Evolutionary conservation across 2,329 filamentous ascomycete genomes (phyloP).

Genomic region (Epichloe brachyelytri): DNA sequence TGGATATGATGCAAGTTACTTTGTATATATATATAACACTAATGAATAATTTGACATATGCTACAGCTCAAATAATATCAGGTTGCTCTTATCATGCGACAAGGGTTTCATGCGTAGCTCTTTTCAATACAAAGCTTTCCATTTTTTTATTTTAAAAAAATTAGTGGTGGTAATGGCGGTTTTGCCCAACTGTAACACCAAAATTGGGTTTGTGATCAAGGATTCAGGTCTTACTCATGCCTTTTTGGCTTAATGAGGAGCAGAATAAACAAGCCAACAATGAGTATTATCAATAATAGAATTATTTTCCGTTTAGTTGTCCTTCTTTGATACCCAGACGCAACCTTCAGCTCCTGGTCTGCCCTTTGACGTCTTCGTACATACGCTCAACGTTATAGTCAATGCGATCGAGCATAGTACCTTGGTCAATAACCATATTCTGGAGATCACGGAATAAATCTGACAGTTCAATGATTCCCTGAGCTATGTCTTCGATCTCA

Average conservation of each 20-base stretch:
- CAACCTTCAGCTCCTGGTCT: slow-evolving; percentile 80
- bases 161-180: background rate
- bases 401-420: slow-evolving; percentile 82
- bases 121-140: too few relatives aligned
- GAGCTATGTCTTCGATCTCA: slow-evolving; percentile 95
- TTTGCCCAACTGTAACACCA: background rate
- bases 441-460: slow-evolving; percentile 96
- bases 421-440: slow-evolving; percentile 87
- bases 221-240: slow-evolving; percentile 11
- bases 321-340: slow-evolving; percentile 78
- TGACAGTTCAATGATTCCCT: slow-evolving; percentile 92
- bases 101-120: too few relatives aligned
- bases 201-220: background rate
- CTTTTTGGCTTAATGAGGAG: slow-evolving; percentile 67
- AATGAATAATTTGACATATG: too few relatives aligned
- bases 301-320: slow-evolving; percentile 89
- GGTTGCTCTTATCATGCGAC: too few relatives aligned
- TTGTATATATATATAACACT: too few relatives aligned
- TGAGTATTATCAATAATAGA: slow-evolving; percentile 69
- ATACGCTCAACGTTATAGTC: slow-evolving; percentile 98
- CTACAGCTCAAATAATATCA: too few relatives aligned
- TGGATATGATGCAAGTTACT: too few relatives aligned
- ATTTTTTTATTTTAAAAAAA: too few relatives aligned
- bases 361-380: slow-evolving; percentile 86
- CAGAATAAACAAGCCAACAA: slow-evolving; percentile 78